Base-by-base conservation (phyloP, 192 early-diverging fungal genomes). In the Backusella sp. region DNA sequence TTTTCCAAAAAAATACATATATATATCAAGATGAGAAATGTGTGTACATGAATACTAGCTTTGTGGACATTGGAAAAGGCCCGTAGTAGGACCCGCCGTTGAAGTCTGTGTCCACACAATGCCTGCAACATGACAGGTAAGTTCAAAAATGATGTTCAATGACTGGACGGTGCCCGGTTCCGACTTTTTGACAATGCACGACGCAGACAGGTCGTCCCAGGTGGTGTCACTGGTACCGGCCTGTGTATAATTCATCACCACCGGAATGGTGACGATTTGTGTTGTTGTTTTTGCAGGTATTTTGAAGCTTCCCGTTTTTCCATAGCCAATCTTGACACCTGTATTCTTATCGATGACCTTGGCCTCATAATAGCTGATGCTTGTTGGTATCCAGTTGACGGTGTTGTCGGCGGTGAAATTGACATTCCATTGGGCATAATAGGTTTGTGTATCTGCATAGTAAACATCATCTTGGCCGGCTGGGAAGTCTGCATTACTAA, bases 381-480 rank as follows among this genome's bases (percentile, higher is more conserved):
- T 73, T 32, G 76, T 81, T 15, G 75, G 76, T 5, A 81, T 70
- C 72, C 72, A 81, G 34, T 81, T 81, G 5, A 41, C 80, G n/a
- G 19, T 41, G 21, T 81, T 81, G 37, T 77, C 75, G 1, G 70
- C 72, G 1, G 68, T 77, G 6, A 81, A 62, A 34, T 72, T 75
- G 59, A 81, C 66, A 39, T 65, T 76, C 80, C 80, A 81, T 19
- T 46, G 34, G n/a, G 66, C 66, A 36, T 72, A 56, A 0, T 67
- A 73, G 9, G 39, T 66, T 3, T 14, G 23, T 62, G 73, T 66
- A 44, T 41, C 53, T 23, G 73, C 4, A 23, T 30, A 37, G n/a
- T 42, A 32, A 59, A 35, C 15, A 36, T 42, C 34, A 73, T 32
- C 39, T 28, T 44, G 19, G 28, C 70, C 42, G 28, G 21, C 15